Evolutionary conservation across 768 basidiomycete species (phyloP), one percentile per base, ranked within the genome.

Genomic region (Amanita molliuscula): DNA sequence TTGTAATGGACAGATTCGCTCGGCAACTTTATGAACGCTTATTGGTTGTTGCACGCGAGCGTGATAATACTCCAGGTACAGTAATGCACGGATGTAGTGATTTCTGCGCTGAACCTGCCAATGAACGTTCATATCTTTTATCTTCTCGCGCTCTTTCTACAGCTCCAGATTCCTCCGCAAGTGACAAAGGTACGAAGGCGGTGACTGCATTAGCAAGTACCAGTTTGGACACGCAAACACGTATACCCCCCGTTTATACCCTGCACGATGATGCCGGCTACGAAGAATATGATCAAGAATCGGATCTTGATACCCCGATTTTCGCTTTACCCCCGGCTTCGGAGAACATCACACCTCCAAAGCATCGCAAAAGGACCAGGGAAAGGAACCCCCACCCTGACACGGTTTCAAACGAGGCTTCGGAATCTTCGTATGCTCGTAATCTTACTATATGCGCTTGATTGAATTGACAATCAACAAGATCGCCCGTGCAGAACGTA

Each of bases 291-390:
- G 11, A n/a, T 25, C 34, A 6, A 10, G 40, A 49, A 11, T 31
- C 37, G 13, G 38, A 49, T 20, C 25, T 49, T 20, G 48, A 49
- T 20, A 49, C 48, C 18, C 48, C 48, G 4, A 42, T 29, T 18
- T 49, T 49, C 42, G 48, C 48, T 42, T 49, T 40, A 4, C 48
- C 48, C 8, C 38, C 48, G 6, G 18, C 9, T 31, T 49, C 48
- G 2, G 48, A 49, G 13, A 41, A 41, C 21, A 38, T 43, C 20
- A 49, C 48, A n/a, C 48, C 48, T 28, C 48, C 48, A 11, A 31
- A 16, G 25, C 9, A 18, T 3, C 40, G 38, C 13, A 49, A 49
- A 34, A 41, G 48, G 16, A 7, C 11, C 1, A 23, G 48, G 20
- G 48, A 29, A 10, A 15, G 4, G 7, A 8, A 20, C 4, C 6